phyloP scores from a whole-genome alignment of 2,329 filamentous ascomycete genomes.

The Stylonectria norvegica region DNA sequence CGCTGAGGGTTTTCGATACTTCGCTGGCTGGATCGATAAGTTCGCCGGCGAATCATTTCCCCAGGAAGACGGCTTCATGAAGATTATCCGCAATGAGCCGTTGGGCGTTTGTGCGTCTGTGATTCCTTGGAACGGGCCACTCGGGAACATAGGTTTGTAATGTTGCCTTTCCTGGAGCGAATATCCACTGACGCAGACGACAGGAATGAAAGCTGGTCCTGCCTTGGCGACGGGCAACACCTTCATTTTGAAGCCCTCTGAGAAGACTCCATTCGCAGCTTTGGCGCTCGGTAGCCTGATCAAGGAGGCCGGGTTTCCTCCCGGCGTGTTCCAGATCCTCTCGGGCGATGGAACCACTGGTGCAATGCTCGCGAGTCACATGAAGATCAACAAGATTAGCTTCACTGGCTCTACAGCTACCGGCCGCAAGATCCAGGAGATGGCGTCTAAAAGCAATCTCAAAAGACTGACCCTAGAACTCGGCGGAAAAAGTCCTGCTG shows the following conservation, averaged over 20 bases:
- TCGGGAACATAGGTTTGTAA: conserved; percentile 31
- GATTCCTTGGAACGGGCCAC: conserved; percentile 39
- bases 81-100: conserved; percentile 23
- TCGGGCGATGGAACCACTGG: conserved; percentile 14
- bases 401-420: conserved; percentile 68
- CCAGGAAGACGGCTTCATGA: conserved; percentile 19
- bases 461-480: conserved; percentile 73
- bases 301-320: conserved; percentile 41
- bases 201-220: conserved; percentile 38
- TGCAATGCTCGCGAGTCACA: conserved; percentile 12
- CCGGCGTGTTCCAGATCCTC: conserved; percentile 42
- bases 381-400: conserved; percentile 51
- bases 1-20: conserved; percentile 36
- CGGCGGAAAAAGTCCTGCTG: conserved; percentile 64
- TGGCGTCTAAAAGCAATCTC: conserved; percentile 45
- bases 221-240: conserved; percentile 43
- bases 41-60: conserved; percentile 24
- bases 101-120: conserved; percentile 30
- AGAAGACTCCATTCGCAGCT: conserved; percentile 36
- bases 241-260: conserved; percentile 43
- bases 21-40: conserved; percentile 23
- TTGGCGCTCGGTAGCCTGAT: conserved; percentile 36
- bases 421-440: conserved; percentile 60
- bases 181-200: neutral
- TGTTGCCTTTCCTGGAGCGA: neutral